Conservation (phyloP, 2,329 filamentous ascomycete genomes). For the Grosmannia penicillata region DNA sequence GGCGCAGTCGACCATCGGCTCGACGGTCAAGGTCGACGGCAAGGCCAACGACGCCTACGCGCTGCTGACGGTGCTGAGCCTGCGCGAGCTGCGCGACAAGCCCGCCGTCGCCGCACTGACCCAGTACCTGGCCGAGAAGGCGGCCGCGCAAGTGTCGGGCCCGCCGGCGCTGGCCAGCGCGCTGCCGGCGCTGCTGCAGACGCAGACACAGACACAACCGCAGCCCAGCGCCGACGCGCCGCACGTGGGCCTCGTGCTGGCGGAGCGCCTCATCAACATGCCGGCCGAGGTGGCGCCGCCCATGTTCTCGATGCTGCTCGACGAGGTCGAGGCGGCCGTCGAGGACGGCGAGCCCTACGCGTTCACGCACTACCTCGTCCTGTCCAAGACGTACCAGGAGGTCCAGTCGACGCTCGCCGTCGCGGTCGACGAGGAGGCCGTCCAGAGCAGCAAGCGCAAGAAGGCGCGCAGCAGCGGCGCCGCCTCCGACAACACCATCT, state of each 20-base stretch:
- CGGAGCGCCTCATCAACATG: constrained; percentile 91
- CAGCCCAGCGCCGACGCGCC: constrained; percentile 13
- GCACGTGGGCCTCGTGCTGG: constrained; percentile 74
- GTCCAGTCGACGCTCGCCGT: constrained; percentile 54
- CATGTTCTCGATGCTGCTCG: constrained; percentile 85
- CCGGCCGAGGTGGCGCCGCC: constrained; percentile 85
- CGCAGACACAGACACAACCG: constrained; percentile 15
- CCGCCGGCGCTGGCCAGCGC: constrained; percentile 33
- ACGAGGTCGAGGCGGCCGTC: constrained; percentile 79
- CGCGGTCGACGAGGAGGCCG: constrained; percentile 30
- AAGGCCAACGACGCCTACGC: constrained; percentile 87
- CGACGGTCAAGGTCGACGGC: constrained; percentile 93
- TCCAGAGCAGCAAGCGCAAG: constrained; percentile 48
- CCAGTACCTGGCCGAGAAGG: constrained; percentile 51
- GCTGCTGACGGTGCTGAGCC: constrained; percentile 76
- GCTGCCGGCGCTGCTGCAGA: constrained; percentile 35
- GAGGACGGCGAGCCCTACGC: constrained; percentile 84
- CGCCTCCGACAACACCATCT: constrained; percentile 37
- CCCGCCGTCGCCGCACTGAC: constrained; percentile 56
- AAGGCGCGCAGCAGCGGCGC: constrained; percentile 31
- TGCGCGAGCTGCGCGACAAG: constrained; percentile 64
- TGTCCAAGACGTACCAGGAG: constrained; percentile 88
- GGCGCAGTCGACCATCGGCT: constrained; percentile 74
- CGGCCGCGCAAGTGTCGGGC: constrained; percentile 32
- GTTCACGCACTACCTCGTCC: constrained; percentile 83